These are phyloP conservation scores for Seiridium cupressi DNA, from an alignment of 2,329 filamentous ascomycete species.

Conservation along the genomic window DNA sequence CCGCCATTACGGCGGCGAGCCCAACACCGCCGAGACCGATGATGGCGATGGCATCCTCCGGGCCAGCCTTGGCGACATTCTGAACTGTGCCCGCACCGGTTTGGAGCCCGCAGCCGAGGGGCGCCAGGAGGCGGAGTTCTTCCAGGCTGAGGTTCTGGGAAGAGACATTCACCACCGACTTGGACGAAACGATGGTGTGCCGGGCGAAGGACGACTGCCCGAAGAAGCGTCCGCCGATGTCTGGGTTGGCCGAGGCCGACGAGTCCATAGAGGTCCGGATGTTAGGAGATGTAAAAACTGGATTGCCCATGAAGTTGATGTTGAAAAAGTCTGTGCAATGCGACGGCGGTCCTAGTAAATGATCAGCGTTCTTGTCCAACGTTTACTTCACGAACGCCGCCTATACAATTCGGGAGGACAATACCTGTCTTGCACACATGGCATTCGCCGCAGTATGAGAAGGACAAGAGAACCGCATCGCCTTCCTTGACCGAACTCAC, in stretches of 20 bases:
- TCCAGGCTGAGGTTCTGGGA: constrained; percentile 4
- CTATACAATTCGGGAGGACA: too few relatives aligned
- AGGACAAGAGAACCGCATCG: constrained; percentile 46
- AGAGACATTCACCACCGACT: constrained; percentile 9
- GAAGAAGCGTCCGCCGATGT: constrained; percentile 33
- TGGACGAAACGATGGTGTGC: constrained; percentile 10
- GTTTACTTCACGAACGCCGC: too few relatives aligned
- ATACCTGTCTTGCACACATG: constrained; percentile 38
- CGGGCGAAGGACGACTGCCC: constrained; percentile 12
- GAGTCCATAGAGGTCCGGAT: constrained; percentile 24
- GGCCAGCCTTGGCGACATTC: constrained; percentile 9
- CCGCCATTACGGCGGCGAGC: constrained; percentile 11
- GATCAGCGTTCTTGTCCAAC: not conserved
- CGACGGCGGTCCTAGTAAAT: constrained; percentile 33
- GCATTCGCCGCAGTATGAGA: constrained; percentile 44
- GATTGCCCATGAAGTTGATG: constrained; percentile 52
- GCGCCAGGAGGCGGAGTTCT: constrained; percentile 11
- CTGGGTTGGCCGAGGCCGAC: constrained; percentile 38
- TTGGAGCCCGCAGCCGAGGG: constrained; percentile 9
- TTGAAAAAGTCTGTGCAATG: constrained; percentile 47
- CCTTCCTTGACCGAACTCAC: constrained; percentile 39
- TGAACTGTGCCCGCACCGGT: constrained; percentile 10
- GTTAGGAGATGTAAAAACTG: constrained; percentile 27
- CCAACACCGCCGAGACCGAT: constrained; percentile 11
- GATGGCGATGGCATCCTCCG: constrained; percentile 8